Conservation (phyloP, 73 alveolate species). For the Breviolum minutum region DNA sequence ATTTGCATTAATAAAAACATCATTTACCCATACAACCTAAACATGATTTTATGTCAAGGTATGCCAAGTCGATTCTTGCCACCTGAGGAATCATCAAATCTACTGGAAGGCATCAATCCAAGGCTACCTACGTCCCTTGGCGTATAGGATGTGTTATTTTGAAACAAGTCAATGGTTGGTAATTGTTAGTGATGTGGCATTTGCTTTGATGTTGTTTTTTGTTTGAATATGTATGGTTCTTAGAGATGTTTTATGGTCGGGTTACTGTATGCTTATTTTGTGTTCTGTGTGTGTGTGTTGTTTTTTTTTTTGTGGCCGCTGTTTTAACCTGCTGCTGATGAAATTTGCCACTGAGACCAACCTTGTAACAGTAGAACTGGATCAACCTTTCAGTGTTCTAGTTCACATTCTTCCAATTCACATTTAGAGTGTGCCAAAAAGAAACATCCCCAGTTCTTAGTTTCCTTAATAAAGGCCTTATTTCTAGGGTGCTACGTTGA, state of each 20-base stretch:
- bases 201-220: neutral
- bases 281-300: neutral
- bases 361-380: neutral
- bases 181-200: neutral
- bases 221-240: neutral
- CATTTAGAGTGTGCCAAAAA: neutral
- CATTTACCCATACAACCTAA: too few species aligned
- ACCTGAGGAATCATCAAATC: slow-evolving; percentile 65
- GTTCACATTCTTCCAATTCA: neutral
- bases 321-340: neutral
- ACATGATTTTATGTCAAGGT: too few species aligned
- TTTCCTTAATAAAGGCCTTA: neutral
- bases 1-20: neutral
- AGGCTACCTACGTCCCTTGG: slow-evolving; percentile 65
- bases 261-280: neutral
- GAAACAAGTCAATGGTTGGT: neutral
- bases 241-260: neutral
- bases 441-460: neutral
- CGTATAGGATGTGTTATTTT: neutral
- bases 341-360: neutral
- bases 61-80: neutral
- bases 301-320: too few species aligned
- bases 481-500: too few species aligned
- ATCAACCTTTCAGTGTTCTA: neutral
- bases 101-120: slow-evolving; percentile 79